Conservation (phyloP, 2,329 filamentous ascomycete genomes). For the Penicillium olsonii region DNA sequence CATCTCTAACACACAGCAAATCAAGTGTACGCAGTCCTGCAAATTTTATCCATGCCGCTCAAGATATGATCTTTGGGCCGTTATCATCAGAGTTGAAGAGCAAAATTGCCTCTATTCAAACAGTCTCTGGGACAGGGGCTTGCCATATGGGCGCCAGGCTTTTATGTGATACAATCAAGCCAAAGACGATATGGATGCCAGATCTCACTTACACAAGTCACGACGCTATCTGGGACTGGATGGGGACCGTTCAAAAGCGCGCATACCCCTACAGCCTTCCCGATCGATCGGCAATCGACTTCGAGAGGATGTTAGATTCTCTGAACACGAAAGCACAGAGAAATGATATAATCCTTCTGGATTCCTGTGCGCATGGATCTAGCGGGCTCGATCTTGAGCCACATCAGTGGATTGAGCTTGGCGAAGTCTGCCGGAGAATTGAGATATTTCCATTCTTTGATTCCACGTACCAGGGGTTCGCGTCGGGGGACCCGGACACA, state of each 20-base stretch:
- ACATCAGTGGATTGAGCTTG: slow-evolving; percentile 84
- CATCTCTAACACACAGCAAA: background rate
- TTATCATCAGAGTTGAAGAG: background rate
- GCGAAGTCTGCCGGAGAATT: slow-evolving; percentile 71
- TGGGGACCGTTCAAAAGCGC: slow-evolving; percentile 73
- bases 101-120: slow-evolving; percentile 71
- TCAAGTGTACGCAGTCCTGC: background rate
- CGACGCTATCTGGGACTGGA: slow-evolving; percentile 78
- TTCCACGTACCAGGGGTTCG: slow-evolving; percentile 1
- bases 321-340: slow-evolving; percentile 38
- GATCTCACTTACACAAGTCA: slow-evolving; percentile 97
- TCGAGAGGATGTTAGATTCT: slow-evolving; percentile 12
- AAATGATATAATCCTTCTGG: slow-evolving; percentile 64
- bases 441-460: slow-evolving; percentile 92
- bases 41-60: background rate
- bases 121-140: slow-evolving; percentile 92
- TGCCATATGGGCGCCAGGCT: slow-evolving; percentile 89
- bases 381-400: slow-evolving; percentile 84
- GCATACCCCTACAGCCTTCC: slow-evolving; percentile 68
- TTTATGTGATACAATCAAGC: slow-evolving; percentile 75
- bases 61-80: background rate
- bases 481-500: slow-evolving; percentile 1
- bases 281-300: slow-evolving; percentile 29
- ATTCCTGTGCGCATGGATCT: slow-evolving; percentile 90
- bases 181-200: slow-evolving; percentile 76